Evolutionary conservation across 1,284 basidiomycete species (phyloP), one percentile per base, ranked within the genome.

Genomic region (Ustilago bromivora): DNA sequence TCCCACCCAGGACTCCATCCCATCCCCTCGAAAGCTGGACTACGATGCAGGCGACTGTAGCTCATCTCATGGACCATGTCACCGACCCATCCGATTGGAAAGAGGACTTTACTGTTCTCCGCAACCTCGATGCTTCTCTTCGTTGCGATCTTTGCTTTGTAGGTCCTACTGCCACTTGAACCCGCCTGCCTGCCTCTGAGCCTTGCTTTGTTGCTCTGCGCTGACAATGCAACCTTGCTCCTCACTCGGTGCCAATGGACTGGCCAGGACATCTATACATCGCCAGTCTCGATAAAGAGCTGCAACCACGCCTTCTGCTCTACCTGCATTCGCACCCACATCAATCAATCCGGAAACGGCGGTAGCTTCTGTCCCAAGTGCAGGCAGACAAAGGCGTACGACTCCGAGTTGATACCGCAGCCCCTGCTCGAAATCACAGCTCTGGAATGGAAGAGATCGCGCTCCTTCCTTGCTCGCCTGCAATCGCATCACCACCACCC

Each of bases 221-320:
- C 47, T 49, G 19, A 49, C 28, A 9, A 23, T 31, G 40, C 2
- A 49, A 23, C 47, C 32, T 28, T 59, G 2, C 8, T 15, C 51
- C 11, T 35, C 49, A n/a, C 17, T 13, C 23, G 23, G 23, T 28
- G 23, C 23, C 23, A 28, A 28, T 28, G 23, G 23, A 9, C 12
- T 13, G 28, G 23, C 5, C 65, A 82, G 79, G 82, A 82, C 60
- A 81, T 85, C 36, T 82, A 78, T 60, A 76, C 74, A 0, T 82
- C 82, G 2, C 84, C 84, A 11, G 84, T 85, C 32, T 77, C 80
- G 12, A 57, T 85, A 49, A 78, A 76, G 53, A 81, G 78, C 60
- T 85, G 84, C 56, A 47, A 68, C 23, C 84, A 85, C 55, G 65
- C 79, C 13, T 85, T 83, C 52, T 85, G 84, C 78, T 84, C 82